Evolutionary conservation across 257 asterid genomes (phyloP), one percentile per base, ranked within the genome.

Genomic region (Fraxinus quadrangulata): DNA sequence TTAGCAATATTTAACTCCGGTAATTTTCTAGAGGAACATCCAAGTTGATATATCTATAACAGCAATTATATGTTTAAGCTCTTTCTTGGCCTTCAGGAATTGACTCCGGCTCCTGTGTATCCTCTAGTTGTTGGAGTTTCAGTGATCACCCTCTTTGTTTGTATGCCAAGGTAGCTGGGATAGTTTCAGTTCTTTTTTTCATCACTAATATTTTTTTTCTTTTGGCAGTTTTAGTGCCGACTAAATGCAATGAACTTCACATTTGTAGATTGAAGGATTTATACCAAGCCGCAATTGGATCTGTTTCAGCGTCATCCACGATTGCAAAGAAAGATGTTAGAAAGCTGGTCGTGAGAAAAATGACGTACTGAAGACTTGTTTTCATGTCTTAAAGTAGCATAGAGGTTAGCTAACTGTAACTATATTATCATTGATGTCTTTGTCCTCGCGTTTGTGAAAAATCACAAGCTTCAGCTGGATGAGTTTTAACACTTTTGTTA

Each of bases 41-140:
- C 24, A 19, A 19, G 66, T 56, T 56, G 66, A 56, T 56, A n/a
- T 5, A n/a, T n/a, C 26, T 56, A 6, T 39, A 68, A 42, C 47
- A 26, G 12, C 72, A 56, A 14, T 36, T 33, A 42, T 36, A 39
- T 28, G 75, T 77, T 42, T 11, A 61, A 26, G 33, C 36, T 31
- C 40, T 59, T 65, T 80, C 76, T 11, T 68, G 70, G 67, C 54
- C 67, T 84, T 71, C 89, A 94, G 97, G 97, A 94, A 86, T 81
- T 94, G 86, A 90, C 98, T 45, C 85, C 94, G 2, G 97, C 97
- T 67, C 96, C 96, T 33, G 93, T 91, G 65, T 94, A 94, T 85
- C 97, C 96, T 78, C 92, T 94, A 36, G 86, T 94, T 51, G 91
- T 83, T 56, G 98, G 97, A 79, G 75, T 94, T 74, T 85, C 90